Evolutionary conservation across 1,284 basidiomycete genomes (phyloP).

Genomic region (Somion occarium): DNA sequence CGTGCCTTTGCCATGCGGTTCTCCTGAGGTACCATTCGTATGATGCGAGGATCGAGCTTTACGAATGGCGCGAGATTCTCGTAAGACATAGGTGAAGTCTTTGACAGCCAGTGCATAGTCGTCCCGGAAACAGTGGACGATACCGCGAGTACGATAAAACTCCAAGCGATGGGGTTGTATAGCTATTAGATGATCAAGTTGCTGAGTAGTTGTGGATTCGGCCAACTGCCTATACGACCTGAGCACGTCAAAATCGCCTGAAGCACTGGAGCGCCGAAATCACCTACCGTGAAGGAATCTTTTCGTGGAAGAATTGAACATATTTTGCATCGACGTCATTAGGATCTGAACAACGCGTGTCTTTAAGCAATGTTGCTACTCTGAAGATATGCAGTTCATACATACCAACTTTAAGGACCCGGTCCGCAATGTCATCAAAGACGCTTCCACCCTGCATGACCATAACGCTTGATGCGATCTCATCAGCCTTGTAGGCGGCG

Average conservation of each 20-base stretch:
- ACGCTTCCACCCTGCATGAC: constrained; percentile 87
- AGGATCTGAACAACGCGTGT: constrained; percentile 48
- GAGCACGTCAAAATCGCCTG: neutral
- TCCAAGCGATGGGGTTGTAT: constrained; percentile 68
- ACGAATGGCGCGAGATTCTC: constrained; percentile 64
- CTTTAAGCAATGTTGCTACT: too few relatives aligned
- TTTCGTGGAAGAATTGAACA: constrained; percentile 87
- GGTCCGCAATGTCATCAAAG: constrained; percentile 80
- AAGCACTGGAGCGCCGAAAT: neutral
- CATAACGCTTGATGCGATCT: constrained; percentile 85
- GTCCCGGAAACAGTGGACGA: constrained; percentile 81
- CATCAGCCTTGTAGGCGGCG: constrained; percentile 74
- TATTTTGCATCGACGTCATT: constrained; percentile 74
- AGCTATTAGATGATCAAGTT: constrained; percentile 71
- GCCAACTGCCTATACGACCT: constrained; percentile 59
- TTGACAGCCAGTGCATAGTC: constrained; percentile 67
- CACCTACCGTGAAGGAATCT: constrained; percentile 78
- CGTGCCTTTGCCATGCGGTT: constrained; percentile 43
- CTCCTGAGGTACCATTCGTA: constrained; percentile 27
- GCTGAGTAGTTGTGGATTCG: constrained; percentile 68
- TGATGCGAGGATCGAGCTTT: constrained; percentile 54
- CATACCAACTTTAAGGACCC: constrained; percentile 70
- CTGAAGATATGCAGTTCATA: too few relatives aligned
- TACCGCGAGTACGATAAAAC: constrained; percentile 77
- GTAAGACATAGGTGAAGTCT: constrained; percentile 74